Conservation (phyloP, 495 filamentous ascomycete species). For the Annulohypoxylon stygium region DNA sequence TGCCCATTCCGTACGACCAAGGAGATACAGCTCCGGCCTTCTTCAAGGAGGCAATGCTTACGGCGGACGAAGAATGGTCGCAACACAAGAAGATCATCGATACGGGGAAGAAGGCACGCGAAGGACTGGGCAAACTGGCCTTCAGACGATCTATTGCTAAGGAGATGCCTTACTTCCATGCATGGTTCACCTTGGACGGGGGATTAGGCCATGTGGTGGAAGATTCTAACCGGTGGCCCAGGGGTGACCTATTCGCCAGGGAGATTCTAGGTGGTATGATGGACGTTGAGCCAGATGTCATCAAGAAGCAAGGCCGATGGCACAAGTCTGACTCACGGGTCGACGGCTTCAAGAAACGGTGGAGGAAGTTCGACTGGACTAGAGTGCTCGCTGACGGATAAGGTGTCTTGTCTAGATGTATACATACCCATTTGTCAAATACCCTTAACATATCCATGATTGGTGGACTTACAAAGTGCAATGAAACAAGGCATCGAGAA, state of each 20-base stretch:
- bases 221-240: slow-evolving; percentile 87
- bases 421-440: neutral
- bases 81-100: slow-evolving; percentile 96
- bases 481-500: neutral
- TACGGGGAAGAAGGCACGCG: slow-evolving; percentile 75
- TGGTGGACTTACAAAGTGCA: neutral
- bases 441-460: neutral
- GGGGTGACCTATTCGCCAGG: slow-evolving; percentile 91
- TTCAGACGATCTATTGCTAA: slow-evolving; percentile 88
- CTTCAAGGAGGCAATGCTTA: slow-evolving; percentile 93
- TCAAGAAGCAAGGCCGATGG: slow-evolving; percentile 95
- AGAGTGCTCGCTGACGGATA: slow-evolving; percentile 71
- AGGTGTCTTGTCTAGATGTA: slow-evolving; percentile 4
- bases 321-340: slow-evolving; percentile 76
- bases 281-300: slow-evolving; percentile 82
- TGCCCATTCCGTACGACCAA: slow-evolving; percentile 88
- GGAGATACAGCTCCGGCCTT: slow-evolving; percentile 94
- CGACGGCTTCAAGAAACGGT: slow-evolving; percentile 83
- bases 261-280: slow-evolving; percentile 96
- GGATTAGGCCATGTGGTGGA: slow-evolving; percentile 95
- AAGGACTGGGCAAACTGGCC: slow-evolving; percentile 80
- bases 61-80: slow-evolving; percentile 90
- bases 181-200: slow-evolving; percentile 94
- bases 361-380: slow-evolving; percentile 98
- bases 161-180: slow-evolving; percentile 99